These are phyloP conservation scores for Tilletia indica DNA, from an alignment of 1,284 basidiomycete genomes.

Conservation along the genomic window DNA sequence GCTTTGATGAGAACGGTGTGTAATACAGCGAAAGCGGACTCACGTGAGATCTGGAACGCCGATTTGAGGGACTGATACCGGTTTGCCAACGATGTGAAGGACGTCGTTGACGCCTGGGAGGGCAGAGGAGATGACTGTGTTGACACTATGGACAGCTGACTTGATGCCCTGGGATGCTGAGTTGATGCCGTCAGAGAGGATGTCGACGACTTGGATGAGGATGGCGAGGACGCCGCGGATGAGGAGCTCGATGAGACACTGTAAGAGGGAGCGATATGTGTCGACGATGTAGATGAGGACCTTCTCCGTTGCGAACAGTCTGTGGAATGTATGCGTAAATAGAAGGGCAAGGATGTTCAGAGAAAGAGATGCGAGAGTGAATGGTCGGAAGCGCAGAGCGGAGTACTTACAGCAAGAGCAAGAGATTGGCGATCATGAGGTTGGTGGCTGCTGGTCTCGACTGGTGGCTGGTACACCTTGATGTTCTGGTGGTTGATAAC, in stretches of 20 bases:
- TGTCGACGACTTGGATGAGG: slow-evolving; percentile 73
- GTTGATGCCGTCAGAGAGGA: slow-evolving; percentile 68
- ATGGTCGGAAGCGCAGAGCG: too few relatives aligned
- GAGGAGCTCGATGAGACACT: slow-evolving; percentile 87
- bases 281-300: slow-evolving; percentile 72
- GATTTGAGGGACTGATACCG: slow-evolving; percentile 31
- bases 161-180: slow-evolving; percentile 70
- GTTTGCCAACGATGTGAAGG: slow-evolving; percentile 32
- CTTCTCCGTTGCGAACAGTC: slow-evolving; percentile 33
- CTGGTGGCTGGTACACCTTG: slow-evolving; percentile 86
- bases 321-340: slow-evolving; percentile 61
- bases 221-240: slow-evolving; percentile 77
- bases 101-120: slow-evolving; percentile 30
- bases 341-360: too few relatives aligned
- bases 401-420: slow-evolving; percentile 33
- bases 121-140: slow-evolving; percentile 29
- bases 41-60: slow-evolving; percentile 60
- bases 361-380: too few relatives aligned
- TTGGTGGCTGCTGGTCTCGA: slow-evolving; percentile 83
- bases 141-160: slow-evolving; percentile 63
- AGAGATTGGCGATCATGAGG: slow-evolving; percentile 65
- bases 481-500: slow-evolving; percentile 88
- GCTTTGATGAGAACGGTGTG: slow-evolving; percentile 58
- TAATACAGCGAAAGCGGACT: slow-evolving; percentile 18
- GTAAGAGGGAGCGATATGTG: slow-evolving; percentile 82